phyloP scores from a whole-genome alignment of 2,329 filamentous ascomycete genomes.

The Claviceps quebecensis region DNA sequence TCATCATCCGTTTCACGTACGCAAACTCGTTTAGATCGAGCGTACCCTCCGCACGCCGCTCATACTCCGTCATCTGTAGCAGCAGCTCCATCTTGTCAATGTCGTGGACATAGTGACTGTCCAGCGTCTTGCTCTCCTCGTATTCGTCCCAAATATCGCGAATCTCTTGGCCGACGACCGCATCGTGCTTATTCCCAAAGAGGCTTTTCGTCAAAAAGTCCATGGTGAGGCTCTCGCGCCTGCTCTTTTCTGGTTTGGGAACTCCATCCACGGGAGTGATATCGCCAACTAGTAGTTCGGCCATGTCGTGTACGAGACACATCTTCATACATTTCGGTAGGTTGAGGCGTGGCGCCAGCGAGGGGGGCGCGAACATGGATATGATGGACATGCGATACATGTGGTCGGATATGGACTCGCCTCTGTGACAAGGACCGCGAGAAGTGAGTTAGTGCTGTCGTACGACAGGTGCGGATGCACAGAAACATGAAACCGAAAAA shows the following conservation, averaged over 20 bases:
- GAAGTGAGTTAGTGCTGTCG: background rate
- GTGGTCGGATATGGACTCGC: conserved; percentile 92
- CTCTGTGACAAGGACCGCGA: conserved; percentile 24
- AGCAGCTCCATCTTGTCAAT: conserved; percentile 94
- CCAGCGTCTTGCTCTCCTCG: conserved; percentile 70
- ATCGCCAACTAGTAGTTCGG: conserved; percentile 85
- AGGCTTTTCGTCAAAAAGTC: conserved; percentile 67
- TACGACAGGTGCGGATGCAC: too few relatives aligned
- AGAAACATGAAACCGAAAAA: background rate
- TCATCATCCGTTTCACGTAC: conserved; percentile 60
- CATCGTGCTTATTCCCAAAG: conserved; percentile 62
- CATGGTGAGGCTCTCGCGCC: conserved; percentile 81
- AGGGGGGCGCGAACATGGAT: conserved; percentile 74
- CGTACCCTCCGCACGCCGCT: conserved; percentile 50
- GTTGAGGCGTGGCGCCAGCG: conserved; percentile 59
- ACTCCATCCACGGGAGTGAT: conserved; percentile 89
- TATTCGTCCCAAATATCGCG: conserved; percentile 86
- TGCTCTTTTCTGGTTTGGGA: conserved; percentile 72
- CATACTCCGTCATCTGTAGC: conserved; percentile 93
- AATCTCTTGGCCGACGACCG: conserved; percentile 53
- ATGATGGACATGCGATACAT: conserved; percentile 99
- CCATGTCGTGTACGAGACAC: conserved; percentile 96
- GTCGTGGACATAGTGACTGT: conserved; percentile 86
- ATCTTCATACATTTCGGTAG: conserved; percentile 80
- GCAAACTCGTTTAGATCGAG: conserved; percentile 78